Conservation (phyloP, 805 yeast species). For the Candida gorgasii region DNA sequence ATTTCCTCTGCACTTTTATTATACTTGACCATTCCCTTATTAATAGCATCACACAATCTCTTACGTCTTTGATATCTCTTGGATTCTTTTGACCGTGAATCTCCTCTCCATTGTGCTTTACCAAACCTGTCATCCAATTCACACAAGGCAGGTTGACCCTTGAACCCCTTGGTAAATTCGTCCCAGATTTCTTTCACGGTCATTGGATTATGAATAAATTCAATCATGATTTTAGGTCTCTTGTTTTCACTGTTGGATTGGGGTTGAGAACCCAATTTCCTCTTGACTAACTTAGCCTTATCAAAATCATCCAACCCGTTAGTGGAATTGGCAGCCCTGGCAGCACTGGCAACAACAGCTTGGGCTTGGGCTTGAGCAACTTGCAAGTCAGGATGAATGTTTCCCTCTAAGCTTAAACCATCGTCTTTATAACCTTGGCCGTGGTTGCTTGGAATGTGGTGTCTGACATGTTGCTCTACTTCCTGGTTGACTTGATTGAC, state of each 20-base stretch:
- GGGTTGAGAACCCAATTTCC: slow-evolving; percentile 4
- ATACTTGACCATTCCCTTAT: slow-evolving; percentile 41
- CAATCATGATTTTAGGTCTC: slow-evolving; percentile 38
- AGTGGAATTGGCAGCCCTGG: slow-evolving; percentile 16
- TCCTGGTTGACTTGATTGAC: slow-evolving; percentile 23
- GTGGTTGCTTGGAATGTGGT: slow-evolving; percentile 15
- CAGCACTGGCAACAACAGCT: slow-evolving; percentile 16
- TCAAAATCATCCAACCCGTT: slow-evolving; percentile 11
- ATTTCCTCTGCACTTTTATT: slow-evolving; percentile 42
- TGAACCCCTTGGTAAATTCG: slow-evolving; percentile 45
- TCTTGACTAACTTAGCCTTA: slow-evolving; percentile 7
- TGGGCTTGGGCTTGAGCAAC: slow-evolving; percentile 12
- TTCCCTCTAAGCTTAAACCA: slow-evolving; percentile 25
- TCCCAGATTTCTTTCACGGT: slow-evolving; percentile 46
- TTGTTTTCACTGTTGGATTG: slow-evolving; percentile 16
- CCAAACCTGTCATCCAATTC: slow-evolving; percentile 46
- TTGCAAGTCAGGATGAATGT: slow-evolving; percentile 44
- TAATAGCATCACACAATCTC: slow-evolving; percentile 45
- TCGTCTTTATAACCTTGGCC: slow-evolving; percentile 14
- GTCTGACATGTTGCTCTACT: slow-evolving; percentile 23
- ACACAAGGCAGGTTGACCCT: slow-evolving; percentile 44
- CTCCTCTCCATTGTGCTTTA: slow-evolving; percentile 48
- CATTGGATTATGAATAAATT: slow-evolving; percentile 46
- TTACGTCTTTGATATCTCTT: slow-evolving; percentile 46
- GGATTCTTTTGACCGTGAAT: slow-evolving; percentile 44